Base-by-base conservation (phyloP, 768 basidiomycete genomes). In the Lentinula boryana region DNA sequence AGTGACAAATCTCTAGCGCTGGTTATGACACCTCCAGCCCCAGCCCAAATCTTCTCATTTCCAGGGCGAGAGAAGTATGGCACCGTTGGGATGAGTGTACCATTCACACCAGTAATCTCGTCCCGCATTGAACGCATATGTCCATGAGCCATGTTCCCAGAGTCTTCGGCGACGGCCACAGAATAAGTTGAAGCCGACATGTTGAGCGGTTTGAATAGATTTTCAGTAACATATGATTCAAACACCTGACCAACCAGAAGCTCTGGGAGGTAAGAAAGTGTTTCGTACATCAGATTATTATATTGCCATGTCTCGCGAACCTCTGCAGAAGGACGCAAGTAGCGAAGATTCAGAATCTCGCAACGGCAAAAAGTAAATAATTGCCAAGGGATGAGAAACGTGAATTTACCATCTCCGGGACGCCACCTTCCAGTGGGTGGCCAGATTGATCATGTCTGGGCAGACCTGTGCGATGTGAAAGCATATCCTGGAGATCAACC, bases 221-320 rank as follows among this genome's bases (percentile, higher is more conserved):
- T 70, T 61, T 77, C 63, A 10, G 65, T 33, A 60, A 80, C 68
- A 61, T 76, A 79, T 0, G 73, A 74, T 60, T 76, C 76, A 53
- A 73, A 79, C 0, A 74, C 66, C 52, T 76, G 72, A 49, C 77
- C 76, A 57, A 78, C 70, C 21, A 80, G 69, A 1, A 74, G 63
- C 13, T 66, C 63, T 0, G 76, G 74, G 8, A 81, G 74, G 61
- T 75, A 71, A 4, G 77, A 77, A 0, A 79, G 65, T 1, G 75
- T 71, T 60, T 74, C 74, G 60, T 75, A 80, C 77, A 78, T 78
- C 58, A 79, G 67, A 61, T 80, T 78, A 67, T 77, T 79, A 64
- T 79, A 80, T 57, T 78, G 78, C 59, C 76, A 78, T 8, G 74
- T 76, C 57, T 76, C 72, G 5, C 79, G 67, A 56, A 76, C 70